Evolutionary conservation across 1,284 basidiomycete genomes (phyloP).

Genomic region (Microbotryomycetes sp.): DNA sequence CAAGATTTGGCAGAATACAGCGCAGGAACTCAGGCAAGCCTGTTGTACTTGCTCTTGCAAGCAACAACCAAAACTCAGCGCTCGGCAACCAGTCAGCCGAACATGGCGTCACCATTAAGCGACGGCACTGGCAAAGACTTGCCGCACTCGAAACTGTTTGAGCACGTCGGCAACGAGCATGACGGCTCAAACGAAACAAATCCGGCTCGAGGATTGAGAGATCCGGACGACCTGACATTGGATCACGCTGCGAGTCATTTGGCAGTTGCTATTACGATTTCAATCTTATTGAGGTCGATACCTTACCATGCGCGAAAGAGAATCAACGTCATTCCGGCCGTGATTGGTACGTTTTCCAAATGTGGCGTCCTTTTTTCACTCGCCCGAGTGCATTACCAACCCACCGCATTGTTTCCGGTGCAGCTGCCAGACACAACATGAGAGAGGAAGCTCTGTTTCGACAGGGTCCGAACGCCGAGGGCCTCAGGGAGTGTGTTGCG

Average conservation of each 20-base stretch:
- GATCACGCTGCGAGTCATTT: slow-evolving; percentile 35
- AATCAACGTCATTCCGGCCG: slow-evolving; percentile 31
- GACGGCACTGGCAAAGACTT: neutral
- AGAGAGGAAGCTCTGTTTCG: slow-evolving; percentile 27
- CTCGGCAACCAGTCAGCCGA: slow-evolving; percentile 3
- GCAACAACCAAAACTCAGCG: slow-evolving; percentile 5
- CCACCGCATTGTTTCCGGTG: too few species aligned
- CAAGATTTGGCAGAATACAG: slow-evolving; percentile 32
- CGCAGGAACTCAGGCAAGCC: slow-evolving; percentile 24
- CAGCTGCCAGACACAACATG: slow-evolving; percentile 19
- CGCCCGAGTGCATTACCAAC: neutral
- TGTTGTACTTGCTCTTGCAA: slow-evolving; percentile 32
- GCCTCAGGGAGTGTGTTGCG: slow-evolving; percentile 26
- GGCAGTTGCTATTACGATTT: slow-evolving; percentile 31
- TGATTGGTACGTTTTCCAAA: slow-evolving; percentile 17
- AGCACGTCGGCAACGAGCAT: slow-evolving; percentile 26
- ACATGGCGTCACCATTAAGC: neutral
- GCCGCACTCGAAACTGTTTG: slow-evolving; percentile 18
- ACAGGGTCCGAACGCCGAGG: slow-evolving; percentile 12
- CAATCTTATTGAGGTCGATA: slow-evolving; percentile 27
- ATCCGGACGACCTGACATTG: slow-evolving; percentile 23
- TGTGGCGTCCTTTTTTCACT: neutral
- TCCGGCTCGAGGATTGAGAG: neutral
- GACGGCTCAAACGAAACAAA: neutral
- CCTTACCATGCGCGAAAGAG: slow-evolving; percentile 30